Conservation (phyloP, 495 filamentous ascomycete genomes). For the Copromyces sp. region DNA sequence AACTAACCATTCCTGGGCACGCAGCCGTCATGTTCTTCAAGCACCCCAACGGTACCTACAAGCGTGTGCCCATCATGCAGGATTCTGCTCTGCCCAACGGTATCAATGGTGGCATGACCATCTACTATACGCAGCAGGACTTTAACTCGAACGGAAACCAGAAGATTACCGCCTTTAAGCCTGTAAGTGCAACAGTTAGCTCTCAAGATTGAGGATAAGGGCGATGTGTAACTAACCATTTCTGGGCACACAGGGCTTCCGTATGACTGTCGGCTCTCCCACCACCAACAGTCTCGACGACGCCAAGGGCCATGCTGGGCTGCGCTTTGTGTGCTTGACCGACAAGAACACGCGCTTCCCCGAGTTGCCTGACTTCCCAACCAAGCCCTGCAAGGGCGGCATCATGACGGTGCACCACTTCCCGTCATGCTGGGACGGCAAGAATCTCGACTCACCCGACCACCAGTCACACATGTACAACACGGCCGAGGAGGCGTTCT, state of each 20-base stretch:
- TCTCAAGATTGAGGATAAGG: not conserved
- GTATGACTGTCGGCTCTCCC: slow-evolving; percentile 43
- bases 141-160: slow-evolving; percentile 31
- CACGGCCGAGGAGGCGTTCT: slow-evolving; percentile 33
- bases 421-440: slow-evolving; percentile 48
- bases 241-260: slow-evolving; percentile 33
- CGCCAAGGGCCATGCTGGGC: slow-evolving; percentile 26
- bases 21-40: slow-evolving; percentile 42
- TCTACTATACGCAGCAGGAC: slow-evolving; percentile 40
- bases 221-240: slow-evolving; percentile 2
- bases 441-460: slow-evolving; percentile 47
- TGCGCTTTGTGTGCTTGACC: slow-evolving; percentile 39
- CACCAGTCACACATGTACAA: slow-evolving; percentile 46
- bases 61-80: slow-evolving; percentile 31
- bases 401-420: slow-evolving; percentile 46
- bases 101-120: slow-evolving; percentile 39
- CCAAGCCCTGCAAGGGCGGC: slow-evolving; percentile 31
- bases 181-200: slow-evolving; percentile 21
- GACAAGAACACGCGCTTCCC: slow-evolving; percentile 31
- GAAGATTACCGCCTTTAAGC: slow-evolving; percentile 38
- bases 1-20: not conserved
- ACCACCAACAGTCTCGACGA: slow-evolving; percentile 22
- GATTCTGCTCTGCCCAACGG: slow-evolving; percentile 34
- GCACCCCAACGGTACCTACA: slow-evolving; percentile 40
- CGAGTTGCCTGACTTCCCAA: slow-evolving; percentile 39